A percentile compares a stretch with the other conserved stretches of the same genome.
These are phyloP conservation scores for Silene coronaria DNA, from an alignment of 179 eudicot species.

Conservation along the genomic window DNA sequence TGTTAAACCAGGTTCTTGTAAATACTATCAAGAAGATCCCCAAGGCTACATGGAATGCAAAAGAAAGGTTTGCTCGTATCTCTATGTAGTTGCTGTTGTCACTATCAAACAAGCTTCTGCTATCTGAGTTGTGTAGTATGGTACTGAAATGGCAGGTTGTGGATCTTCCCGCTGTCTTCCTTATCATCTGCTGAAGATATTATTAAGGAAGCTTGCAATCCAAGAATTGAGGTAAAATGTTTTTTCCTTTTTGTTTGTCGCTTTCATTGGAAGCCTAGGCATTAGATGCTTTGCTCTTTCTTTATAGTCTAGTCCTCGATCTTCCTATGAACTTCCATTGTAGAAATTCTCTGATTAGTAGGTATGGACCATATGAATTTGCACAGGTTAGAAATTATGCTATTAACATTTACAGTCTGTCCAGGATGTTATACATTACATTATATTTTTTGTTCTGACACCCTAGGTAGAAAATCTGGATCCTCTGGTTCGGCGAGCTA, in stretches of 20 bases:
- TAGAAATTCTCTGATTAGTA: neutral
- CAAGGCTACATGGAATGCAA: constrained; percentile 81
- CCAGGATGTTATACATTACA: neutral
- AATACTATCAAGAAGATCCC: constrained; percentile 71
- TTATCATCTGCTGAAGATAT: constrained; percentile 65
- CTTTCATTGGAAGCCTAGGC: neutral
- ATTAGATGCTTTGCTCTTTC: neutral
- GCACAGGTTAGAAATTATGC: neutral
- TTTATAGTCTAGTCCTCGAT: neutral
- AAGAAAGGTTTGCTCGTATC: constrained; percentile 60
- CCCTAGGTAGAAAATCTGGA: constrained; percentile 66
- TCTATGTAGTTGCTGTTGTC: constrained; percentile 4
- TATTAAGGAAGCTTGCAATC: constrained; percentile 44
- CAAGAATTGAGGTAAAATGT: constrained; percentile 58
- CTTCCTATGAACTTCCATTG: neutral
- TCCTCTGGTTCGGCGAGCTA: constrained; percentile 81
- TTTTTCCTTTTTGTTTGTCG: neutral
- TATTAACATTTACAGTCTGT: neutral
- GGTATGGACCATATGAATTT: neutral
- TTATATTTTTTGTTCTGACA: constrained; percentile 10
- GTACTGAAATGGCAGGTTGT: constrained; percentile 54
- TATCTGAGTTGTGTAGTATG: constrained; percentile 18
- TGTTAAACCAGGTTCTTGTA: constrained; percentile 47
- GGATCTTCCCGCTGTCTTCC: constrained; percentile 80
- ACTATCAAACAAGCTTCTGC: constrained; percentile 2